phyloP scores from a whole-genome alignment of 495 filamentous ascomycete species.

The Amorphotheca resinae region DNA sequence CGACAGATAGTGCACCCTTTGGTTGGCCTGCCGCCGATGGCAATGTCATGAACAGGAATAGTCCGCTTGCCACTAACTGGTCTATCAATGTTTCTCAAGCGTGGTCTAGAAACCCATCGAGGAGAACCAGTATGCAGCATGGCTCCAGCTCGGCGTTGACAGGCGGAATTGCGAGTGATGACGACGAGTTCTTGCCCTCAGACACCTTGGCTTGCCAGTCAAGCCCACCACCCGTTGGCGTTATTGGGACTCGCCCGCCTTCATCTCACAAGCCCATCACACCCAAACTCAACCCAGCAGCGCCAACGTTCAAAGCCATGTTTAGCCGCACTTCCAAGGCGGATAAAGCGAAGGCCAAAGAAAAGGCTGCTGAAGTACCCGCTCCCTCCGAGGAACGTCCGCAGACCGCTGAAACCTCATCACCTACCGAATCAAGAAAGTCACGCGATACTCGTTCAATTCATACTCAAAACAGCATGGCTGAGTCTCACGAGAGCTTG shows the following conservation, averaged over 20 bases:
- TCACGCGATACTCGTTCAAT: conserved; percentile 50
- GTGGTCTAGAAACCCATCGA: conserved; percentile 45
- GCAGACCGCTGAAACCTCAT: conserved; percentile 18
- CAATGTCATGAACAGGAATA: conserved; percentile 32
- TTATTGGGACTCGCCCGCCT: conserved; percentile 21
- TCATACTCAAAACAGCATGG: conserved; percentile 49
- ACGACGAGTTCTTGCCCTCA: conserved; percentile 19
- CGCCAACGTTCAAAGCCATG: conserved; percentile 43
- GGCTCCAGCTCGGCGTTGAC: conserved; percentile 32
- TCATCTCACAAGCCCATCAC: conserved; percentile 25
- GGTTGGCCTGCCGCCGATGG: conserved; percentile 46
- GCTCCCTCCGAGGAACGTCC: background rate
- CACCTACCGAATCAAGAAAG: conserved; percentile 47
- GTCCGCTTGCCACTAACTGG: conserved; percentile 48
- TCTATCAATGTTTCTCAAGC: conserved; percentile 26
- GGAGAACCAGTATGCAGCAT: conserved; percentile 43
- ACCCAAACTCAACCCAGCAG: conserved; percentile 49
- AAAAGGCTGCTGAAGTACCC: conserved; percentile 3
- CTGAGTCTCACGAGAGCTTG: conserved; percentile 56
- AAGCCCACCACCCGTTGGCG: conserved; percentile 20
- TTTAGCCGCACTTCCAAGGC: conserved; percentile 22
- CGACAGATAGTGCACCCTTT: conserved; percentile 61
- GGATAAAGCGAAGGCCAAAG: conserved; percentile 13
- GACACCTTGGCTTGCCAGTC: conserved; percentile 10
- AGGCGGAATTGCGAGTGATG: conserved; percentile 15